Base-by-base conservation (phyloP, 805 yeast species). In the Nakazawaea peltata region DNA sequence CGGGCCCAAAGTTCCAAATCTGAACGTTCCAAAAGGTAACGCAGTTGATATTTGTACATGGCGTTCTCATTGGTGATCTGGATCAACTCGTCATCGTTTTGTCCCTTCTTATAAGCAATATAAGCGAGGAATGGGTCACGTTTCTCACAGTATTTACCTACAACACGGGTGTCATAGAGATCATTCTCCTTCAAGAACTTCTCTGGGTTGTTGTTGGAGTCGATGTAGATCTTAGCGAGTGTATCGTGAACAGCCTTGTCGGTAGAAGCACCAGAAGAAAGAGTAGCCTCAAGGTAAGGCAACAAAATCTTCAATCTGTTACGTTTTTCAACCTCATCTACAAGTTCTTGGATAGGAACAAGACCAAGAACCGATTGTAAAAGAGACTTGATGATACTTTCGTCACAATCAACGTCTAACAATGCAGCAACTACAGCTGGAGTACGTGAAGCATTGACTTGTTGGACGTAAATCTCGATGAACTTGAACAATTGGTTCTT, bases 1-100 rank as follows among this genome's bases (percentile, higher is more conserved):
- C 67, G 68, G 37, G 74, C 62, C 97, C 97, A 92, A 45, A 92
- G 69, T 5, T 61, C 69, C 17, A 77, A 66, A 54, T 92, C 96
- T n/a, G 95, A 85, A 58, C 95, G 82, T 42, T 76, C 68, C 48
- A 92, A 72, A 50, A 92, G 69, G 56, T 92, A 92, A 59, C 97
- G 80, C n/a, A 97, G 97, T 69, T 92, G 98, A 63, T 92, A 90
- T 61, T 92, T 92, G 73, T 83, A 92, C 99, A 92, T 92, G 49
- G 92, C 75, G 59, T 92, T 92, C 53, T 92, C 97, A 59, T 92
- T 92, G 46, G 98, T 92, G 59, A 92, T 87, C 53, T 74, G 70
- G 51, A 92, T 75, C 52, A 92, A 73, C 58, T 92, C 98, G 39
- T 69, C 80, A 57, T 92, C 96, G 50, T 90, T 88, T 36, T 71